Evolutionary conservation across 2,329 filamentous ascomycete genomes (phyloP), one percentile per base, ranked within the genome.

Genomic region (Onygenales sp.): DNA sequence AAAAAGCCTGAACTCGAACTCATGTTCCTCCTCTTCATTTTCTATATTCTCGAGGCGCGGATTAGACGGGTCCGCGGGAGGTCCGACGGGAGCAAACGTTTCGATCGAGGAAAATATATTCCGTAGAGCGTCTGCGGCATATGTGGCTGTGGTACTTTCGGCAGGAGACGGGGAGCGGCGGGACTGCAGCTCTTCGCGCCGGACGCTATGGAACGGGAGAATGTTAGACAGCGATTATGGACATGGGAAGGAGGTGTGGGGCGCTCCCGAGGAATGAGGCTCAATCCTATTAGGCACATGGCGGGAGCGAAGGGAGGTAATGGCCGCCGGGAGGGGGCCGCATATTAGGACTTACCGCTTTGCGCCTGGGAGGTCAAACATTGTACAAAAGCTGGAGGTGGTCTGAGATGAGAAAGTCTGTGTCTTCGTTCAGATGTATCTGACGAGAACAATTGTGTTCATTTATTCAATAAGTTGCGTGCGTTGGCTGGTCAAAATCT

Each of bases 1-100:
- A 61, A 73, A 73, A 11, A 73, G 56, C 6, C 70, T 65, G 56
- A 73, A 73, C 50, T 73, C 70, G 52, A 72, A 73, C 55, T 72
- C 70, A 52, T 71, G 67, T 52, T 73, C 70, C 34, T 70, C 68
- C 1, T 68, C 67, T 10, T 54, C 53, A 42, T 56, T 52, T 49
- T 54, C 42, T 21, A 46, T 45, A 51, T 52, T 42, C 40, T 53
- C 49, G 6, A 49, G 42, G 5, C 17, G 47, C 27, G 43, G 34
- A 14, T 27, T 10, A 9, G 33, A 10, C 13, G 13, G 33, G 32
- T 39, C 8, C 33, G 51, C 11, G n/a, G 31, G 10, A 21, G 42
- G 7, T 14, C 11, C 37, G 6, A 43, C 45, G 2, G 43, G 14
- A 10, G 51, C 55, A 42, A 54, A 54, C 5, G 54, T 48, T 49